These are phyloP conservation scores for Diaporthe vexans DNA, from an alignment of 2,329 filamentous ascomycete genomes.

Conservation along the genomic window DNA sequence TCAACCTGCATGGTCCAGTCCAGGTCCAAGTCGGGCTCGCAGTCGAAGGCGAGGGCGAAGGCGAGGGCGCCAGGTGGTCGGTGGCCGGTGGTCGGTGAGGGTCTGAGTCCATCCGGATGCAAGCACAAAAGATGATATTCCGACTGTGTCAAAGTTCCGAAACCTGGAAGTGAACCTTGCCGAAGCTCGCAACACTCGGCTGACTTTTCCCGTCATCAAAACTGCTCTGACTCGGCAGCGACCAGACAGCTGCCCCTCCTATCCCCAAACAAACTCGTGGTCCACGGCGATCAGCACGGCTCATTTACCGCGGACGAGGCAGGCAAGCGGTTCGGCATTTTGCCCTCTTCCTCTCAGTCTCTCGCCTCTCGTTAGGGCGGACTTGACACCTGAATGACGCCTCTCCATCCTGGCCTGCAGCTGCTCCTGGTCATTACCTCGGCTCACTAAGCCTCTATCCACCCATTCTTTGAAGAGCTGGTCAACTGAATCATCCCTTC, in stretches of 20 bases:
- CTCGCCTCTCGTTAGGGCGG: background rate
- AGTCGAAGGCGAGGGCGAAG: background rate
- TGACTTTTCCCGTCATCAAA: slow-evolving; percentile 20
- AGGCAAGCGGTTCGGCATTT: slow-evolving; percentile 14
- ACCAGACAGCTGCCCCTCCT: background rate
- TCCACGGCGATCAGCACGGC: slow-evolving; percentile 20
- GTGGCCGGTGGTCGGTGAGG: background rate
- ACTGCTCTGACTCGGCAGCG: slow-evolving; percentile 24
- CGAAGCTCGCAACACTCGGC: slow-evolving; percentile 31
- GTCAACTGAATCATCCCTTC: background rate
- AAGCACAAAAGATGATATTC: slow-evolving; percentile 2
- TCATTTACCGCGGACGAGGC: background rate
- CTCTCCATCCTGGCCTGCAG: background rate
- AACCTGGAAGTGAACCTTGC: slow-evolving; percentile 34
- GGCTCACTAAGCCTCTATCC: background rate
- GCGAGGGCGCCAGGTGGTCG: no score
- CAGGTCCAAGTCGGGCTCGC: background rate
- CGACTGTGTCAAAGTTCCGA: slow-evolving; percentile 23
- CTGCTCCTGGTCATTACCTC: background rate
- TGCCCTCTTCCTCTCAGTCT: background rate
- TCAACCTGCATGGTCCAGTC: background rate
- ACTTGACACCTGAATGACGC: background rate
- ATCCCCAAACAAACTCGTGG: slow-evolving; percentile 5
- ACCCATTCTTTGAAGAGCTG: background rate
- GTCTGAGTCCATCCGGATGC: slow-evolving; percentile 24